Base-by-base conservation (phyloP, 306 rosid species). In the Luffa acutangula region DNA sequence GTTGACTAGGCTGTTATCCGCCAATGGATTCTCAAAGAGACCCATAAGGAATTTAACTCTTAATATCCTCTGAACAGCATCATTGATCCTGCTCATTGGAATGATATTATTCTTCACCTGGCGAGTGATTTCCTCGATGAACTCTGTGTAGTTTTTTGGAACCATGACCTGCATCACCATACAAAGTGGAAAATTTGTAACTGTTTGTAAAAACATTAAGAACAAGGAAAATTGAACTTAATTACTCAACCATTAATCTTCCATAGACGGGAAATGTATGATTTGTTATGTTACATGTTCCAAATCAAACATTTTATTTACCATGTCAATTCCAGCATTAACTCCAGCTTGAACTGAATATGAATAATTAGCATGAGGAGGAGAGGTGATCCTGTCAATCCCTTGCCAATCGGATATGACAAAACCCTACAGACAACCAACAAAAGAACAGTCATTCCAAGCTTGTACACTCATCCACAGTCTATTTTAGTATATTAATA, bases 401-500 rank as follows among this genome's bases (percentile, higher is more conserved):
- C 97, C 97, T 77, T 88, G 82, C 96, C 96, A 93, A 86, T 93
- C 97, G 21, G 97, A 89, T 71, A 93, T 93, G 82, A 93, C 89
- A 71, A 93, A 93, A 58, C 97, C 96, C 96, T 93, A 48, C 78
- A 87, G 15, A 79, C 8, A 51, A 43, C 45, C 46, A 62, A 20
- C 43, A n/a, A n/a, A n/a, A n/a, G n/a, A n/a, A n/a, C n/a, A n/a
- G n/a, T n/a, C n/a, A n/a, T n/a, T n/a, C n/a, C n/a, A n/a, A n/a
- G n/a, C n/a, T n/a, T n/a, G n/a, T n/a, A n/a, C n/a, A n/a, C n/a
- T n/a, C n/a, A n/a, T n/a, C 31, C 21, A 39, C 49, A 3, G 21
- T 67, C 18, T 6, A 46, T 42, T 69, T 31, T 17, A 49, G 78
- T 33, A 74, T 25, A 51, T n/a, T n/a, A n/a, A n/a, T n/a, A n/a